Evolutionary conservation across 129 eudicot genomes (phyloP).

Genomic region (Tagetes erecta): DNA sequence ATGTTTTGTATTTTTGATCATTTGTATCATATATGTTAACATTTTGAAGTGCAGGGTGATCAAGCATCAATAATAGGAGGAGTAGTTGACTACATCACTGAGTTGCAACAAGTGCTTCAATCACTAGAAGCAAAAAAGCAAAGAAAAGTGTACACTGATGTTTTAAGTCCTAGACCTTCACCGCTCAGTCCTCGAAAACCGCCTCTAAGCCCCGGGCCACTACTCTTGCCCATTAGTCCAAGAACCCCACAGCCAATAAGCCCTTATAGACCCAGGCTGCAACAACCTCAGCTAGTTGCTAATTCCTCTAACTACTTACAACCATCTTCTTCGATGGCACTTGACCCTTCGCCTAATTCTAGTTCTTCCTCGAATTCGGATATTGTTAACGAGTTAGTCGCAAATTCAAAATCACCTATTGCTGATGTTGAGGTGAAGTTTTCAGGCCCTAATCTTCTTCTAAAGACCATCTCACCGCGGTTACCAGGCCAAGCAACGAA

Average conservation of each 20-base stretch:
- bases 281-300: constrained; percentile 3
- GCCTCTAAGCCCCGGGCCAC: constrained; percentile 74
- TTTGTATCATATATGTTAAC: background rate
- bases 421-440: constrained; percentile 95
- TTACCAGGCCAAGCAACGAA: constrained; percentile 80
- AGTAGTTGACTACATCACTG: constrained; percentile 82
- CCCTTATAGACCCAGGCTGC: constrained; percentile 51
- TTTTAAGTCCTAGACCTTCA: constrained; percentile 66
- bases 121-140: constrained; percentile 96
- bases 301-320: constrained; percentile 4
- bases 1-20: background rate
- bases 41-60: constrained; percentile 59
- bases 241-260: constrained; percentile 70
- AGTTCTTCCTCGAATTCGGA: constrained; percentile 47
- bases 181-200: constrained; percentile 80
- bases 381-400: constrained; percentile 73
- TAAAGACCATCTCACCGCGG: constrained; percentile 68
- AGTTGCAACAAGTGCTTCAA: constrained; percentile 81
- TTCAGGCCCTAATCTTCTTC: constrained; percentile 69
- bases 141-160: constrained; percentile 65
- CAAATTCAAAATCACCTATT: constrained; percentile 67
- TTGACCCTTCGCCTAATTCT: constrained; percentile 41
- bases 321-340: constrained; percentile 24
- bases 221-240: constrained; percentile 76
- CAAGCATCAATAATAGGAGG: constrained; percentile 99